phyloP scores from a whole-genome alignment of 805 yeast species.

The Saccharomycopsis malanga region DNA sequence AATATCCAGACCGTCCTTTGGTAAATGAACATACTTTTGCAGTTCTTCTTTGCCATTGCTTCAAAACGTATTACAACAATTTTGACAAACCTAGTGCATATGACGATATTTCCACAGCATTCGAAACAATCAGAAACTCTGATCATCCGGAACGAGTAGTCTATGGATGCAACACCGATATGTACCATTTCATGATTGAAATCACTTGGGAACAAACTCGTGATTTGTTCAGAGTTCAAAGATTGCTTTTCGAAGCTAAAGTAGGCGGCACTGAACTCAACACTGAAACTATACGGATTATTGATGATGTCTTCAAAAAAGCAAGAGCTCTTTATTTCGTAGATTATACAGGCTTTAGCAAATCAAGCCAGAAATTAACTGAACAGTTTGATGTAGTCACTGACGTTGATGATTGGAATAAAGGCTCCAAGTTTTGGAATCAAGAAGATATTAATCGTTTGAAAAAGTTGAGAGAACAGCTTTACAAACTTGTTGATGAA shows the following conservation, averaged over 20 bases:
- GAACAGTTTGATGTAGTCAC: not conserved
- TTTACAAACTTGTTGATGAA: too few relatives aligned
- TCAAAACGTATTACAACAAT: constrained; percentile 4
- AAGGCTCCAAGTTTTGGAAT: constrained; percentile 8
- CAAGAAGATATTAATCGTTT: constrained; percentile 2
- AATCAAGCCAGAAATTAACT: too few relatives aligned
- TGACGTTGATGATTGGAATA: not conserved
- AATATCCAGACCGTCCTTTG: not conserved
- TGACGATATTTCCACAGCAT: constrained; percentile 10
- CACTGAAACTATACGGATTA: constrained; percentile 5
- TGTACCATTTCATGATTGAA: constrained; percentile 17
- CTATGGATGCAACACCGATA: constrained; percentile 14
- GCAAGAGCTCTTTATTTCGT: too few relatives aligned
- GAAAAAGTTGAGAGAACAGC: not conserved
- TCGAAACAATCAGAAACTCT: constrained; percentile 2
- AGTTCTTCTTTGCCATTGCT: not conserved
- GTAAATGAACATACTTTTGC: constrained; percentile 11
- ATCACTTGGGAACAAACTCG: constrained; percentile 11
- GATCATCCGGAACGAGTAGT: constrained; percentile 3
- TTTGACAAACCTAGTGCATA: not conserved
- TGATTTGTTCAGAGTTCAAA: constrained; percentile 12
- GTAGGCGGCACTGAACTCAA: constrained; percentile 12
- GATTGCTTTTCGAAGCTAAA: constrained; percentile 10
- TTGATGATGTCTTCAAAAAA: constrained; percentile 9
- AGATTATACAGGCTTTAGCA: too few relatives aligned